Conservation (phyloP, 129 eudicot species). For the Centella asiatica region DNA sequence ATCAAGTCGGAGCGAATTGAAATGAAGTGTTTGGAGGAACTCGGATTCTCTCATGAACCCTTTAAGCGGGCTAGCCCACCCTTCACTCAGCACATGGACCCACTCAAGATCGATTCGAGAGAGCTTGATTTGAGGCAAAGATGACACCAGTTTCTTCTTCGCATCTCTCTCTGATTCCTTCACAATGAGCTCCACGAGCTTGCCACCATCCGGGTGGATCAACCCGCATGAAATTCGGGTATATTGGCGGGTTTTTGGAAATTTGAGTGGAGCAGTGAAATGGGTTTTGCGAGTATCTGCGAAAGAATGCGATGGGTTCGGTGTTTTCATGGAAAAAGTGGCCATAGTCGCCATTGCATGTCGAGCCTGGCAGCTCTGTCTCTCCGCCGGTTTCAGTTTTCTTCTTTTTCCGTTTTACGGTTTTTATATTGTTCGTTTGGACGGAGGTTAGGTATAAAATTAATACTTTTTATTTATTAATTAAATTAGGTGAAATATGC, state of each 20-base stretch:
- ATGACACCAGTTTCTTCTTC: constrained; percentile 35
- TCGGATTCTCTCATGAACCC: constrained; percentile 97
- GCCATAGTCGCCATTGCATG: constrained; percentile 55
- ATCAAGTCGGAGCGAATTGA: constrained; percentile 72
- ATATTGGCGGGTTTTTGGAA: constrained; percentile 16
- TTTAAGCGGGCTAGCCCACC: constrained; percentile 92
- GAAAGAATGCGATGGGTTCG: constrained; percentile 20
- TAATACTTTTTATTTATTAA: too few relatives aligned
- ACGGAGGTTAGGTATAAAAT: background rate
- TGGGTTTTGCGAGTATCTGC: constrained; percentile 34
- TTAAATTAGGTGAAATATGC: too few relatives aligned
- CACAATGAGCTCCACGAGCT: constrained; percentile 64
- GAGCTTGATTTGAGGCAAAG: constrained; percentile 48
- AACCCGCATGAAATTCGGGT: constrained; percentile 29
- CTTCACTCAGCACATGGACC: constrained; percentile 94
- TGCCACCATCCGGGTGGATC: constrained; percentile 89
- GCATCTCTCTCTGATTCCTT: constrained; percentile 32
- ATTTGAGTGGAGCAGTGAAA: constrained; percentile 22
- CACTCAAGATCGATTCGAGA: constrained; percentile 73
- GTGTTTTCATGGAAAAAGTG: constrained; percentile 39
- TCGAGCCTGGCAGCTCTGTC: background rate
- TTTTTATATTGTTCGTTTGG: background rate
- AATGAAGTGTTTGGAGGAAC: constrained; percentile 99
- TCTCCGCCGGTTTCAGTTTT: background rate
- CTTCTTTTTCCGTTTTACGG: background rate